Conservation (phyloP, 2,329 filamentous ascomycete genomes). For the Ophiostoma quercus region DNA sequence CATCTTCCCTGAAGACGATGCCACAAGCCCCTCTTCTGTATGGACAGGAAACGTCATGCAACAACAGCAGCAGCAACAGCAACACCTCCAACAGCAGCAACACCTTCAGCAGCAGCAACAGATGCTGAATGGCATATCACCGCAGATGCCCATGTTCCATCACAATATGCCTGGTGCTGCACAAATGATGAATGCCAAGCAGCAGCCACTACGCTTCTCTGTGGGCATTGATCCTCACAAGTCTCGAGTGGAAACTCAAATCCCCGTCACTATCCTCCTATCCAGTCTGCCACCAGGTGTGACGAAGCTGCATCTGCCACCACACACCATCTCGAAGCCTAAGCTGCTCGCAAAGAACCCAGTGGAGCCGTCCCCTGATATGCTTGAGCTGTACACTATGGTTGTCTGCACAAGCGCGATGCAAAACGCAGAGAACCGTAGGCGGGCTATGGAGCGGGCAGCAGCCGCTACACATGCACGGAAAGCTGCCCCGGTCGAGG, state of each 20-base stretch:
- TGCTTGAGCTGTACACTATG: constrained; percentile 70
- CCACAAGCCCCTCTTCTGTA: constrained; percentile 22
- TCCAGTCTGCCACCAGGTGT: constrained; percentile 69
- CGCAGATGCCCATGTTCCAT: constrained; percentile 24
- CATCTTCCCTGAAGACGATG: constrained; percentile 24
- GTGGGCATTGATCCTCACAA: constrained; percentile 67
- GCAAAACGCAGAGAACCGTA: constrained; percentile 61
- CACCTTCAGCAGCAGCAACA: constrained; percentile 20
- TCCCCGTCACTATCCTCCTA: constrained; percentile 77
- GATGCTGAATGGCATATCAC: constrained; percentile 2
- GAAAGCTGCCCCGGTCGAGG: constrained; percentile 34
- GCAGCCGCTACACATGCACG: constrained; percentile 40
- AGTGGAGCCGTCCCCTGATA: constrained; percentile 63
- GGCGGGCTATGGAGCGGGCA: constrained; percentile 61
- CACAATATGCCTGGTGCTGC: constrained; percentile 11
- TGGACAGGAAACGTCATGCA: constrained; percentile 23
- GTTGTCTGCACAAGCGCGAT: constrained; percentile 92
- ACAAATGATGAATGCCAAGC: constrained; percentile 2
- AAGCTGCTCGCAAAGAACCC: constrained; percentile 76
- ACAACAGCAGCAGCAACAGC: constrained; percentile 13
- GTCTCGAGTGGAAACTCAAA: constrained; percentile 93
- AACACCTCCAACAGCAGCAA: constrained; percentile 11
- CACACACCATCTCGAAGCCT: constrained; percentile 88
- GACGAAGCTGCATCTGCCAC: constrained; percentile 77
- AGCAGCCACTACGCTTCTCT: constrained; percentile 24